Base-by-base conservation (phyloP, 2,329 filamentous ascomycete species). In the Aspergillus tamarii region DNA sequence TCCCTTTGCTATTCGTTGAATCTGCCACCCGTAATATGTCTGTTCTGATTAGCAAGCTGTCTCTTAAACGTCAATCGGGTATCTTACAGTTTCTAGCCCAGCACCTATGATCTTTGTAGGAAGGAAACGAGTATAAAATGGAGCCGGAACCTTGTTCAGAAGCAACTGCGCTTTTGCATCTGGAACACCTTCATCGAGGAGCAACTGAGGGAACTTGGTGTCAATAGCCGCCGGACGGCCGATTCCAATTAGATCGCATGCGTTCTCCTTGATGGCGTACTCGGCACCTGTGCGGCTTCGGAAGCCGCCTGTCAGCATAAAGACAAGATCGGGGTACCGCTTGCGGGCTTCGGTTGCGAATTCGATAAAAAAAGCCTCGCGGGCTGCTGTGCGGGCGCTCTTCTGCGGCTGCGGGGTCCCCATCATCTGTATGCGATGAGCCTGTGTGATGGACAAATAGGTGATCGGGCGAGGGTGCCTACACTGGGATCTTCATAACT, bases 321-420 rank as follows among this genome's bases (percentile, higher is more conserved):
- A 73, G 0, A 82, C 76, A 0, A 84, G 74, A 4, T 76, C 66
- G 0, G 82, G 80, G 60, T 84, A 81, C 28, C 77, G 74, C 5
- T 72, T 70, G 32, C 85, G 81, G 39, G 86, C 82, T 10, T 80
- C 77, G n/a, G 80, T 76, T 0, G 87, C 86, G 66, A 91, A 91
- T 53, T 90, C 85, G 1, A 91, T 78, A 77, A 92, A 91, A 79
- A 89, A 91, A 0, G 88, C 87, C 68, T 91, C 89, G 9, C 89
- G 83, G 0, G 82, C 82, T 14, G 78, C 76, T 1, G 87, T 88
- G 7, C 81, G 80, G 26, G 78, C 77, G 9, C 69, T 78, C 70
- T 71, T 70, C 19, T 57, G 66, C 73, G 63, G 73, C 69, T 66
- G 50, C 12, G 59, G 57, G 57, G 64, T 61, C 63, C 65, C 67